These are phyloP conservation scores for Fusarium nelsonii DNA, from an alignment of 2,329 filamentous ascomycete genomes.

Conservation along the genomic window DNA sequence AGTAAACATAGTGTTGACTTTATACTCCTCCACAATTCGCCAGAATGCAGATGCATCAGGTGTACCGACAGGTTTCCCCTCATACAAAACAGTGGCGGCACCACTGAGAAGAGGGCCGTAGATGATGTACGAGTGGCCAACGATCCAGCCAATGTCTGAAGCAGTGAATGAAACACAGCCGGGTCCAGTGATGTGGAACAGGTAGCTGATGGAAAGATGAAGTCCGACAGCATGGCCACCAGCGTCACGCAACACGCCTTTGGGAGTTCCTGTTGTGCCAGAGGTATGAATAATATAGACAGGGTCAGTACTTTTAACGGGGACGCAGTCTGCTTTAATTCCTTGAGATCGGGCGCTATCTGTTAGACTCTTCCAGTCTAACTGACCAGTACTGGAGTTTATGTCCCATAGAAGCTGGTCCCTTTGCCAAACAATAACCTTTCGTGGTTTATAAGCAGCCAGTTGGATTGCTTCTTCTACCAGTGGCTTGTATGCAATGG, in stretches of 20 bases:
- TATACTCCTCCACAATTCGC: slow-evolving; percentile 86
- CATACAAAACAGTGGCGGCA: slow-evolving; percentile 87
- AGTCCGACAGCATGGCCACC: slow-evolving; percentile 90
- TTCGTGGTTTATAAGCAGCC: slow-evolving; percentile 77
- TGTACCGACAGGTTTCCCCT: slow-evolving; percentile 93
- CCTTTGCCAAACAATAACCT: slow-evolving; percentile 86
- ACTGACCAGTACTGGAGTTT: slow-evolving; percentile 74
- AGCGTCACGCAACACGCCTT: slow-evolving; percentile 85
- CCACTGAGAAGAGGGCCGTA: slow-evolving; percentile 89
- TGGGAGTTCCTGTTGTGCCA: slow-evolving; percentile 84
- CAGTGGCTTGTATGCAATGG: slow-evolving; percentile 80
- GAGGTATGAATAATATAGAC: slow-evolving; percentile 95
- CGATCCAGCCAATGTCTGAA: slow-evolving; percentile 89
- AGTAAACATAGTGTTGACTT: slow-evolving; percentile 86
- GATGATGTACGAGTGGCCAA: slow-evolving; percentile 80
- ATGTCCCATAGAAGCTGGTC: slow-evolving; percentile 81
- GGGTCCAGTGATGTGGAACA: slow-evolving; percentile 85
- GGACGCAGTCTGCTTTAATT: slow-evolving; percentile 78
- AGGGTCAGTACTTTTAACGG: slow-evolving; percentile 80
- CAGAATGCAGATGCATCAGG: slow-evolving; percentile 90
- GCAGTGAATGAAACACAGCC: slow-evolving; percentile 81
- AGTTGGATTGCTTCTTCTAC: slow-evolving; percentile 78
- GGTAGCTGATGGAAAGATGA: slow-evolving; percentile 82
- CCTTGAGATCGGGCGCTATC: slow-evolving; percentile 76
- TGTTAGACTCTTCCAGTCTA: slow-evolving; percentile 83